phyloP scores from a whole-genome alignment of 2,329 filamentous ascomycete species.

The Lomentospora prolificans region DNA sequence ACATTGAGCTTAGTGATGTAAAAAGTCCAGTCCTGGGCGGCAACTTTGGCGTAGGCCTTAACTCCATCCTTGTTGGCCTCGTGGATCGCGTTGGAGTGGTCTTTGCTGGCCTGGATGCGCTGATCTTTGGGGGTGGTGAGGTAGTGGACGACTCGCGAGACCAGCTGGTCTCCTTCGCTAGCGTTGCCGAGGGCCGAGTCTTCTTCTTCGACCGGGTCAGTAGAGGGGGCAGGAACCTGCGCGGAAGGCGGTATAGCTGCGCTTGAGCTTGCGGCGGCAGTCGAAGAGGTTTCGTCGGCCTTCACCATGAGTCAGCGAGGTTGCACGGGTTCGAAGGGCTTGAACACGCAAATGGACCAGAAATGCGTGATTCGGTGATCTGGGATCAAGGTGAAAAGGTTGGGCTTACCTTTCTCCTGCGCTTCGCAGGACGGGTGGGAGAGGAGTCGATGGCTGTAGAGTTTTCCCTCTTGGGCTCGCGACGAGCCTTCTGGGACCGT shows the following conservation, averaged over 20 bases:
- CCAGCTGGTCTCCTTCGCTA: conserved; percentile 45
- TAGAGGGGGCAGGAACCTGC: conserved; percentile 10
- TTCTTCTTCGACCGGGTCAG: conserved; percentile 35
- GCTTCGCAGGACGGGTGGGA: conserved; percentile 52
- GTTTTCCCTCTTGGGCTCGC: conserved; percentile 21
- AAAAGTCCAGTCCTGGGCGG: conserved; percentile 75
- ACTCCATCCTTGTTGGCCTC: conserved; percentile 52
- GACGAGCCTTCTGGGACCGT: conserved; percentile 7
- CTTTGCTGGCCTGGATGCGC: conserved; percentile 48
- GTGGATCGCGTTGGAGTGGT: conserved; percentile 55
- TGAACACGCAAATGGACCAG: background rate
- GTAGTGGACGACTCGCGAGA: conserved; percentile 45
- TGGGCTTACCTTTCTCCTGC: conserved; percentile 47
- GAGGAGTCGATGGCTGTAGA: conserved; percentile 40
- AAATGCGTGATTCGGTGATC: conserved; percentile 5
- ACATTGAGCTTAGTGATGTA: conserved; percentile 68
- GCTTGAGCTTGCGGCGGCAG: background rate
- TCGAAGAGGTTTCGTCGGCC: conserved; percentile 20
- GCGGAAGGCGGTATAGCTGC: conserved; percentile 20
- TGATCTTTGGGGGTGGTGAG: conserved; percentile 31
- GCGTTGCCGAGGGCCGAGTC: conserved; percentile 28
- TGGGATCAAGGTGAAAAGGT: background rate
- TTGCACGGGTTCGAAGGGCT: conserved; percentile 10
- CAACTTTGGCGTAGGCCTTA: conserved; percentile 72
- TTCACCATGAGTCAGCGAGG: conserved; percentile 15